Evolutionary conservation across 2,329 filamentous ascomycete species (phyloP), one percentile per base, ranked within the genome.

Genomic region (Penicillium sp.): DNA sequence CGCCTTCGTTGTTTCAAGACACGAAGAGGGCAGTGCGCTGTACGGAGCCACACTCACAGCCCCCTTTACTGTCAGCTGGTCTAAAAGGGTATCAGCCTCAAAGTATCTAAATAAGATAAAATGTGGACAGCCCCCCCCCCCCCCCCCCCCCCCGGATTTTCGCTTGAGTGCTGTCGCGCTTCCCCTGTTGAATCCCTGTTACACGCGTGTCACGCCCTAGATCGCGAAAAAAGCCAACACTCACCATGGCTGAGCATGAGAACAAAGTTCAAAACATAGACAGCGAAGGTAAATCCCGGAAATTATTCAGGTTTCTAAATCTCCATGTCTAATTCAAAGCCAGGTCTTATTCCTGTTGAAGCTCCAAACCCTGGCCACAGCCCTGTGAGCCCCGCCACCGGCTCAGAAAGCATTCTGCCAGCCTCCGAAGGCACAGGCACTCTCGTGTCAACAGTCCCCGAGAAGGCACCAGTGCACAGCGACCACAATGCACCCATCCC

Each of bases 271-370:
- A 6, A 12, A 20, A 20, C 3, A 25, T 27, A 32, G 45, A 52
- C 37, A 47, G 45, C 37, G 49, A 52, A 41, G 49, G 49, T 48
- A 9, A 45, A 25, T 37, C 33, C 15, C 33, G 15, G 32, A n/a
- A 35, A 9, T 20, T n/a, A 7, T 18, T 4, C 15, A 3, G 3
- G n/a, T 9, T 8, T 10, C 18, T 10, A 8, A 23, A 37, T 20
- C 18, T 7, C 33, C 32, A 6, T 3, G 15, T 20, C 27, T 39
- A 7, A 50, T 25, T 44, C 20, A 25, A 3, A 45, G 27, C 15
- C 31, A 56, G 54, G 54, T 20, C 52, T 56, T 9, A 56, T 56
- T 33, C 54, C 54, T 31, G 44, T 54, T 35, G 51, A 52, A 27
- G 20, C 39, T 37, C 39, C 45, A 40, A 37, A 47, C 45, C 39